Conservation (phyloP, 2,329 filamentous ascomycete species). For the Colletotrichum lentis region DNA sequence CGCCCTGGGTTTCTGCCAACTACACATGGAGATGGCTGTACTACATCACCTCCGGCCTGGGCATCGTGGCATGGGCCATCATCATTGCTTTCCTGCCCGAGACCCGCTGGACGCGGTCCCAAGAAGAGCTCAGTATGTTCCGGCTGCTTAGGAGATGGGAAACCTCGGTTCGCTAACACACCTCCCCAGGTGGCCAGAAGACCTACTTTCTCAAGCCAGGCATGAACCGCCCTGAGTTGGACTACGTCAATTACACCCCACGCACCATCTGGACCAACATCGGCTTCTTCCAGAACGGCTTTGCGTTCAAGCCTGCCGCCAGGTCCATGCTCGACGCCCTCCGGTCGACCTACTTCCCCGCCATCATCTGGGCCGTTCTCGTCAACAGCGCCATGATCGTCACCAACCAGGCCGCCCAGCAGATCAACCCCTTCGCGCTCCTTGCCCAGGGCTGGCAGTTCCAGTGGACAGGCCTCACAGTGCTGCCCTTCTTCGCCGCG, state of each 20-base stretch:
- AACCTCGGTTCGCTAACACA: not conserved
- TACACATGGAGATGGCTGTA: conserved; percentile 49
- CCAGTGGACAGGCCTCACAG: conserved; percentile 43
- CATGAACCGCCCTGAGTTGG: conserved; percentile 43
- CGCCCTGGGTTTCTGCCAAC: conserved; percentile 45
- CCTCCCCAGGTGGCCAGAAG: conserved; percentile 20
- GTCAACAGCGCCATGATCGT: conserved; percentile 46
- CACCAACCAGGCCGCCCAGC: conserved; percentile 43
- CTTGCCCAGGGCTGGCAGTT: conserved; percentile 43
- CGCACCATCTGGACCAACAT: conserved; percentile 46
- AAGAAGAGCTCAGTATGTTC: conserved; percentile 43
- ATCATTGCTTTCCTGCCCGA: conserved; percentile 48
- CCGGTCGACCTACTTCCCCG: conserved; percentile 47
- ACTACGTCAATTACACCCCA: conserved; percentile 41
- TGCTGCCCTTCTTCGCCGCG: conserved; percentile 41
- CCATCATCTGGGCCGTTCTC: conserved; percentile 46
- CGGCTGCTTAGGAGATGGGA: accelerated
- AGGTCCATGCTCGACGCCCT: conserved; percentile 43
- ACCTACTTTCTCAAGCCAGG: conserved; percentile 42
- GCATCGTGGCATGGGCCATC: conserved; percentile 46
- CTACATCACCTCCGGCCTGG: conserved; percentile 45
- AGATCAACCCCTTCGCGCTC: conserved; percentile 37
- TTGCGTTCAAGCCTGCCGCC: conserved; percentile 41
- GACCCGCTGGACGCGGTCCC: conserved; percentile 46
- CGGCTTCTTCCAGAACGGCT: conserved; percentile 45